Base-by-base conservation (phyloP, 176 grass and related monocot genomes). In the maize (Zea mays) region DNA sequence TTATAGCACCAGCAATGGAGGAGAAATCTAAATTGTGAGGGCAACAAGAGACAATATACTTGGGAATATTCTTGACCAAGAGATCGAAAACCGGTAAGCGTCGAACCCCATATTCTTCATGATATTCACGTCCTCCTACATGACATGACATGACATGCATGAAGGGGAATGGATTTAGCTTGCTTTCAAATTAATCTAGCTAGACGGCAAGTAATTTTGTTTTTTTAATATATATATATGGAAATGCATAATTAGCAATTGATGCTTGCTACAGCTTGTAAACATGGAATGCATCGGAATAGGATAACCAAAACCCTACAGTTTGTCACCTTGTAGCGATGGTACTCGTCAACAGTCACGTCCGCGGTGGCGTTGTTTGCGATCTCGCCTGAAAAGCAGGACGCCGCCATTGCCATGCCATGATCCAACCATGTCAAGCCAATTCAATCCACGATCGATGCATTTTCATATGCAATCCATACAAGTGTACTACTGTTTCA, bases 11-110 rank as follows among this genome's bases (percentile, higher is more conserved):
- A 40, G 37, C 1, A 0, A 39, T 20, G 41, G 3, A 72, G 48
- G 63, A 40, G 6, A 64, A 49, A 36, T 51, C 16, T 13, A 17
- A 6, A 63, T 50, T 34, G 50, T 33, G 33, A 51, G 65, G 69
- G 15, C 11, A 44, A 21, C 15, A 57, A 21, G 3, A 5, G 74
- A 64, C n/a, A 34, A 21, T 69, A 87, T 74, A 87, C 85, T 52
- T 44, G 89, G 85, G 49, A 91, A 91, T 61, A 91, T 82, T 63
- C 89, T 74, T 68, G 89, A 91, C 89, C 89, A 91, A 33, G 89
- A 91, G 37, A 91, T 91, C 14, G 85, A 91, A 78, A 87, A 91
- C 6, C 89, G 77, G 49, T 91, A 91, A 4, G 81, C 89, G 78
- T 91, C 89, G 62, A 87, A 91, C 5, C 79, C 79, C 81, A 91